phyloP scores from a whole-genome alignment of 306 rosid genomes.

The Albizia julibrissin region DNA sequence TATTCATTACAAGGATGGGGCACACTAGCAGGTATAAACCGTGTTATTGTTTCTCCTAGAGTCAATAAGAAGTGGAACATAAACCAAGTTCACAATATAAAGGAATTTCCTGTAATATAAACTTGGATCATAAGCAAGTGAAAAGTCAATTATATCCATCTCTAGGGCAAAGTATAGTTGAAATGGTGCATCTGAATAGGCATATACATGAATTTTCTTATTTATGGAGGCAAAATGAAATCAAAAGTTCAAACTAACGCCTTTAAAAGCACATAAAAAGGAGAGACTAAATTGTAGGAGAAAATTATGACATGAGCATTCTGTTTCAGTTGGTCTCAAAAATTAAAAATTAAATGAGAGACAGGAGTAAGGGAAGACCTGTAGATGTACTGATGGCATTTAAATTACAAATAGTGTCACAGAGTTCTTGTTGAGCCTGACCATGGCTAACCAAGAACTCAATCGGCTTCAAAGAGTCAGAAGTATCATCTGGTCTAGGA shows the following conservation, averaged over 20 bases:
- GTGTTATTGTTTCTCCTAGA: neutral
- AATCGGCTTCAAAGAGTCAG: conserved; percentile 63
- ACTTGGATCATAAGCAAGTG: conserved; percentile 8
- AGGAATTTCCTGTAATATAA: neutral
- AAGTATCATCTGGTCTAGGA: conserved; percentile 60
- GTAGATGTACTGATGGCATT: conserved; percentile 75
- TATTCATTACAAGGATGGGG: neutral
- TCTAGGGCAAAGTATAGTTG: neutral
- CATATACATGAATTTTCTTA: neutral
- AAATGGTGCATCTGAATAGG: neutral
- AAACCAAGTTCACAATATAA: neutral
- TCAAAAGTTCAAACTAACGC: neutral
- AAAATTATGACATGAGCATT: neutral
- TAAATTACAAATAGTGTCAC: conserved; percentile 82
- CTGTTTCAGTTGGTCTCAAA: neutral
- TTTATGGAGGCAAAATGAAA: neutral
- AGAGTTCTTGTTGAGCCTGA: conserved; percentile 78
- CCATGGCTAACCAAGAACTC: conserved; percentile 85
- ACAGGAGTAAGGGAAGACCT: conserved; percentile 42
- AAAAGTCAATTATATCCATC: neutral
- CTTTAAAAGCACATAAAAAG: neutral
- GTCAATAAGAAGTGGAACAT: neutral
- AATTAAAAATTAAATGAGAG: neutral
- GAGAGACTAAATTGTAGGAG: neutral
- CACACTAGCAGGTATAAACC: neutral